A percentile compares a stretch with the other conserved stretches of the same genome.
Conservation (phyloP, 2,329 filamentous ascomycete species). For the Curvularia spicifera region DNA sequence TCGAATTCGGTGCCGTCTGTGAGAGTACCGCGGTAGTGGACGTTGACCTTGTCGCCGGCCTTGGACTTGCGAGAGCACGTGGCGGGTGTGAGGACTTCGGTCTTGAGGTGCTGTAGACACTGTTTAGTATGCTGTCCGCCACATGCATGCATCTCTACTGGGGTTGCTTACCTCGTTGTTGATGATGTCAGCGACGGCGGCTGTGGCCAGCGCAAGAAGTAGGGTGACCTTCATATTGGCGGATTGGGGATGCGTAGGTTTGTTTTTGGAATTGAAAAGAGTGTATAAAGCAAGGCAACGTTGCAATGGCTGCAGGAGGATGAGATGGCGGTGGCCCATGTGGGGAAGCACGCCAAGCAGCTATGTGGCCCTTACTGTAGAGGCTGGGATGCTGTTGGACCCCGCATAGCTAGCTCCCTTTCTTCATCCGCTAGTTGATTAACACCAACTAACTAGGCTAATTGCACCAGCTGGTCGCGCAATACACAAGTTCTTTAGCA, state of each 20-base stretch:
- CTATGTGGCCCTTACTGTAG: constrained; percentile 17
- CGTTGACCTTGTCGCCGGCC: constrained; percentile 76
- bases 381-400: constrained; percentile 14
- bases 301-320: constrained; percentile 16
- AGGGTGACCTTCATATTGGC: constrained; percentile 54
- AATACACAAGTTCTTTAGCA: not conserved
- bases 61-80: constrained; percentile 78
- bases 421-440: not conserved
- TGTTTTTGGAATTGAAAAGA: not conserved
- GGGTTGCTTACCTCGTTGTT: constrained; percentile 37
- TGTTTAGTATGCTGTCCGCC: constrained; percentile 19
- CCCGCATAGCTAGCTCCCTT: not conserved
- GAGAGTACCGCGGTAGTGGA: constrained; percentile 85
- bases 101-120: constrained; percentile 66
- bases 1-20: constrained; percentile 64
- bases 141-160: not conserved
- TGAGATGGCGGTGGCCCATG: constrained; percentile 15
- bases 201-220: constrained; percentile 59
- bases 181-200: constrained; percentile 46
- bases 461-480: not conserved
- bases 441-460: not conserved
- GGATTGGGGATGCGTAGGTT: not conserved
- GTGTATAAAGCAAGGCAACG: constrained; percentile 11
- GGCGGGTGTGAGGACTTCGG: constrained; percentile 75
- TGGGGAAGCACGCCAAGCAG: constrained; percentile 30